Evolutionary conservation across 2,329 filamentous ascomycete genomes (phyloP).

Genomic region (Drechslera avenae): DNA sequence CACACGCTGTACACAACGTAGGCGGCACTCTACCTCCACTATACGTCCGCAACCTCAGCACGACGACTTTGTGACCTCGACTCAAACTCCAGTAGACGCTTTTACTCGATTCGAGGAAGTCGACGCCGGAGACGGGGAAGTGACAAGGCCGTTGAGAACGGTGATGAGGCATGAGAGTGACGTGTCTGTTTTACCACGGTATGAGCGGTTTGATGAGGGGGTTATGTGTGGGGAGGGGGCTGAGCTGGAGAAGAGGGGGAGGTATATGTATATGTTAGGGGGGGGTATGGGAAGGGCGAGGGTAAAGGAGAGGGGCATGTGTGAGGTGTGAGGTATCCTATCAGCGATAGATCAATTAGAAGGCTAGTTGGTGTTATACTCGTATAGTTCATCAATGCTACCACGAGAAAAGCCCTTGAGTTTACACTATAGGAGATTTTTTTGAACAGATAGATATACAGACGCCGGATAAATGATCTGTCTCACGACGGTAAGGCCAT

Average conservation of each 20-base stretch:
- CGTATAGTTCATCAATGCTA: too few relatives aligned
- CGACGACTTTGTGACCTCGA: not conserved
- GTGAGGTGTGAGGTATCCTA: not conserved
- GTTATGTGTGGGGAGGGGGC: not conserved
- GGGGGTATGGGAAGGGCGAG: too few relatives aligned
- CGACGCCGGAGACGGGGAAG: not conserved
- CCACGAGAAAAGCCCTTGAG: too few relatives aligned
- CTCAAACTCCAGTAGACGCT: too few relatives aligned
- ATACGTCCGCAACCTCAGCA: not conserved
- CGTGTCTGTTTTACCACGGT: slow-evolving; percentile 1
- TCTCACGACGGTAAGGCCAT: too few relatives aligned
- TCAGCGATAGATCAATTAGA: too few relatives aligned
- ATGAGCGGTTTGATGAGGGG: slow-evolving; percentile 1
- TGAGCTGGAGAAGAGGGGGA: slow-evolving; percentile 5
- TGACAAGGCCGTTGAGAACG: too few relatives aligned
- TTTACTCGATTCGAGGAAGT: not conserved
- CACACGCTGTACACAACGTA: not conserved
- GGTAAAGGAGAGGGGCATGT: too few relatives aligned
- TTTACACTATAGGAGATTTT: too few relatives aligned
- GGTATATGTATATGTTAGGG: slow-evolving; percentile 7
- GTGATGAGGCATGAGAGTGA: not conserved
- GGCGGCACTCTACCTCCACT: not conserved
- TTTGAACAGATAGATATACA: too few relatives aligned
- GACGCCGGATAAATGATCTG: too few relatives aligned
- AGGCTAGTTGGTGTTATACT: too few relatives aligned